Evolutionary conservation across 2,329 filamentous ascomycete genomes (phyloP).

Genomic region (Claviceps sorghi): DNA sequence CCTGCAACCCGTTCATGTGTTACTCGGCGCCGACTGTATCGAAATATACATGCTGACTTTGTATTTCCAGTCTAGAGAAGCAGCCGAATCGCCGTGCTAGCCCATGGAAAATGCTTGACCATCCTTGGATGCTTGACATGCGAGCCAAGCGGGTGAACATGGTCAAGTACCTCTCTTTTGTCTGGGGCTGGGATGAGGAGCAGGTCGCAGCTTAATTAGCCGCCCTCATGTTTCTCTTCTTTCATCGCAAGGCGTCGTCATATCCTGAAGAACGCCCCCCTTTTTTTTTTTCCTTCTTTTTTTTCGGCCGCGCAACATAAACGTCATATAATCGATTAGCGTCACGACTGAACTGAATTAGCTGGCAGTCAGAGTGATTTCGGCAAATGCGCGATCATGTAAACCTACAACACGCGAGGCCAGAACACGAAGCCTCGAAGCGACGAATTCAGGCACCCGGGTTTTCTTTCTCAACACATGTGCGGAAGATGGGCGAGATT

Average conservation of each 20-base stretch:
- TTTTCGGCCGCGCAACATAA: neutral
- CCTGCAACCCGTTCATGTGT: neutral
- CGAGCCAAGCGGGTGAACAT: conserved; percentile 93
- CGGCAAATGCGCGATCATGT: neutral
- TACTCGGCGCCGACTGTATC: neutral
- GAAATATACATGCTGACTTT: conserved; percentile 11
- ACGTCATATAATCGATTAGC: neutral
- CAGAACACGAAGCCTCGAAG: neutral
- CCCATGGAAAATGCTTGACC: conserved; percentile 97
- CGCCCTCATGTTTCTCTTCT: neutral
- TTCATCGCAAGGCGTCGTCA: neutral
- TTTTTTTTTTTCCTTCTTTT: neutral
- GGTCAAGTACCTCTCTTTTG: conserved; percentile 80
- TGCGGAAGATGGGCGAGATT: neutral
- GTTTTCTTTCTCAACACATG: neutral
- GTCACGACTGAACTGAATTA: neutral
- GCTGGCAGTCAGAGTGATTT: neutral
- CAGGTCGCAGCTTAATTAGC: neutral
- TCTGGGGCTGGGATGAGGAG: conserved; percentile 89
- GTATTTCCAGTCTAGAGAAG: conserved; percentile 67
- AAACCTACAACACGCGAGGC: neutral
- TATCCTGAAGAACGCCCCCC: neutral
- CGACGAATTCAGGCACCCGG: neutral
- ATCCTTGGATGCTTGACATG: conserved; percentile 98
- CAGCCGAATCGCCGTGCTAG: conserved; percentile 74